A percentile compares a stretch with the other conserved stretches of the same genome.
Evolutionary conservation across 345 rosid species (phyloP).

Genomic region (Durio zibethinus): DNA sequence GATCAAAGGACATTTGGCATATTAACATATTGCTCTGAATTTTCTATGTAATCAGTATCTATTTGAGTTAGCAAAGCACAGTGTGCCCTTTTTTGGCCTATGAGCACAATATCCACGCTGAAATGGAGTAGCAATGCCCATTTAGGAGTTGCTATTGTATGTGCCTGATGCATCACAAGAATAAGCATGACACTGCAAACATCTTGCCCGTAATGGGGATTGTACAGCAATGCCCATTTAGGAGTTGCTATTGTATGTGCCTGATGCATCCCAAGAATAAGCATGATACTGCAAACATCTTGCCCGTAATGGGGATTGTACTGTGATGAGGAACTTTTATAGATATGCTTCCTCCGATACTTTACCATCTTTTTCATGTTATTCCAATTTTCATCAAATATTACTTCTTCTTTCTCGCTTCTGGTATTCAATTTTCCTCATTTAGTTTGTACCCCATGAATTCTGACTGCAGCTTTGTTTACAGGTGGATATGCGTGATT

Average conservation of each 20-base stretch:
- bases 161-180: neutral
- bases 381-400: neutral
- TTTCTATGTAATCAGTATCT: neutral
- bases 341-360: constrained; percentile 8
- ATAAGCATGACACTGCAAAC: neutral
- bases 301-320: neutral
- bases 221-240: neutral
- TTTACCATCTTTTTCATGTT: neutral
- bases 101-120: neutral
- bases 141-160: neutral
- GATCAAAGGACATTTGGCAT: neutral
- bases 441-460: neutral
- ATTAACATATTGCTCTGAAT: neutral
- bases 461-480: constrained; percentile 3
- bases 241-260: neutral
- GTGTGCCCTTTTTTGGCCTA: neutral
- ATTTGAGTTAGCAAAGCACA: neutral
- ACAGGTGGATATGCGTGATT: constrained; percentile 94
- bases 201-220: neutral
- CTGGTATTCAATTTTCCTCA: neutral
- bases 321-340: neutral
- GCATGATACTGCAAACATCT: too few species aligned
- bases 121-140: neutral
- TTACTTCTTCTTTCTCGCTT: neutral
- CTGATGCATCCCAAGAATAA: too few species aligned